These are phyloP conservation scores for Vitis hybrid DNA, from an alignment of 177 flowering plant genomes.

Conservation along the genomic window DNA sequence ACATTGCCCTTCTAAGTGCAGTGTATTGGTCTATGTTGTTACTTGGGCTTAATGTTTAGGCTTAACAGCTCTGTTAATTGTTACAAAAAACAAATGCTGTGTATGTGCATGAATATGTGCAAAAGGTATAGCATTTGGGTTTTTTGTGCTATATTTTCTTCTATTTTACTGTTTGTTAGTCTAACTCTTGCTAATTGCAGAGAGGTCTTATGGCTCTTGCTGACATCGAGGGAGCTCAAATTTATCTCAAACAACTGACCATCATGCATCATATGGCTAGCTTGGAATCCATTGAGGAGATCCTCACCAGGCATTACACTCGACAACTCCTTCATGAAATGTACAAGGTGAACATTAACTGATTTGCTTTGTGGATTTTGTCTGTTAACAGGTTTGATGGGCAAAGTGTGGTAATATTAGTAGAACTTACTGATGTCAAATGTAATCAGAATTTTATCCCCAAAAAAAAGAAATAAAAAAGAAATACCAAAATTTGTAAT, in stretches of 20 bases:
- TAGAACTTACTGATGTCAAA: too few species aligned
- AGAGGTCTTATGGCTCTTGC: slow-evolving; percentile 96
- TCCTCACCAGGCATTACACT: slow-evolving; percentile 74
- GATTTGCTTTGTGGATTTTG: not conserved
- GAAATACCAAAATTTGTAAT: too few species aligned
- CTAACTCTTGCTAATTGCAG: slow-evolving; percentile 33
- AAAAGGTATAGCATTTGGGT: not conserved
- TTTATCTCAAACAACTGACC: slow-evolving; percentile 64
- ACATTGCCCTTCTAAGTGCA: too few species aligned
- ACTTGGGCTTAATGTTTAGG: too few species aligned
- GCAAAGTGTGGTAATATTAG: not conserved
- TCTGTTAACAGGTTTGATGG: not conserved
- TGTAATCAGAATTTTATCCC: too few species aligned
- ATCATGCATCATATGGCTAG: slow-evolving; percentile 89
- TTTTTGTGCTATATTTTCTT: not conserved
- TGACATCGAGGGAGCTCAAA: slow-evolving; percentile 91
- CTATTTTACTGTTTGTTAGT: not conserved
- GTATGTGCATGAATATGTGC: too few species aligned
- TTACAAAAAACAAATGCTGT: too few species aligned
- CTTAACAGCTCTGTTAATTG: too few species aligned
- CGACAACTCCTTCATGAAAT: slow-evolving; percentile 87
- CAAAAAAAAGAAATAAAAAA: too few species aligned
- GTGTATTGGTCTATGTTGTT: too few species aligned
- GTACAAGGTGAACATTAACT: slow-evolving; percentile 66
- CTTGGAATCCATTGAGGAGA: slow-evolving; percentile 81